phyloP scores from a whole-genome alignment of 345 rosid genomes.

The Melaleuca alternifolia region DNA sequence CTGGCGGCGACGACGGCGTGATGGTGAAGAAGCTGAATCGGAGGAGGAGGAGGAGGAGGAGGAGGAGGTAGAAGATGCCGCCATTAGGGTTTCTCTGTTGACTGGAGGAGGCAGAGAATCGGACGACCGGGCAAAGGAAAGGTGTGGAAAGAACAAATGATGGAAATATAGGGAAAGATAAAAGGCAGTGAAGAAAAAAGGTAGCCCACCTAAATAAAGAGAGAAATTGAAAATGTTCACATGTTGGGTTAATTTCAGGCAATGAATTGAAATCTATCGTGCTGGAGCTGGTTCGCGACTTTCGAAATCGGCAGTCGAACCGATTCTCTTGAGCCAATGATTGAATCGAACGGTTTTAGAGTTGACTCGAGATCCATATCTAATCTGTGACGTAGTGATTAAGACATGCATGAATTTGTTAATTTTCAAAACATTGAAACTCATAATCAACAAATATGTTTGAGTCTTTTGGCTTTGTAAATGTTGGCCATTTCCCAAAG shows the following conservation, averaged over 20 bases:
- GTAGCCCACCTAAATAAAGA: too few species aligned
- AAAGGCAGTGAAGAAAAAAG: neutral
- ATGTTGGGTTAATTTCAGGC: neutral
- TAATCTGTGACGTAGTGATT: neutral
- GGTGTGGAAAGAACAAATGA: neutral
- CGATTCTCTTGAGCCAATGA: neutral
- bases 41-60: slow-evolving; percentile 32
- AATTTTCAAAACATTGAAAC: neutral
- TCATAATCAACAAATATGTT: neutral
- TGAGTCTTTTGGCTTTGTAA: neutral
- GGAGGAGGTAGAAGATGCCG: slow-evolving; percentile 10
- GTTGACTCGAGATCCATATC: rapidly evolving
- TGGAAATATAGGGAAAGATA: neutral
- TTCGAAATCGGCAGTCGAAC: neutral
- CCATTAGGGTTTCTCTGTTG: neutral
- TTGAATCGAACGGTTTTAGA: rapidly evolving
- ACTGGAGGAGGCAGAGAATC: neutral
- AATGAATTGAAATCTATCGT: neutral
- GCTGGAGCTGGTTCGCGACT: neutral
- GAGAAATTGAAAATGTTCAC: neutral
- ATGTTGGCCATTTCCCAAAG: neutral
- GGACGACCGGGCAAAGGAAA: neutral
- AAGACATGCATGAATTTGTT: rapidly evolving
- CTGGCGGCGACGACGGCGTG: slow-evolving; percentile 39
- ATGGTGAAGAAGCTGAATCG: slow-evolving; percentile 37